A percentile compares a stretch with the other conserved stretches of the same genome.
Evolutionary conservation across 2,329 filamentous ascomycete species (phyloP).

Genomic region (Penicillium hesseltinei): DNA sequence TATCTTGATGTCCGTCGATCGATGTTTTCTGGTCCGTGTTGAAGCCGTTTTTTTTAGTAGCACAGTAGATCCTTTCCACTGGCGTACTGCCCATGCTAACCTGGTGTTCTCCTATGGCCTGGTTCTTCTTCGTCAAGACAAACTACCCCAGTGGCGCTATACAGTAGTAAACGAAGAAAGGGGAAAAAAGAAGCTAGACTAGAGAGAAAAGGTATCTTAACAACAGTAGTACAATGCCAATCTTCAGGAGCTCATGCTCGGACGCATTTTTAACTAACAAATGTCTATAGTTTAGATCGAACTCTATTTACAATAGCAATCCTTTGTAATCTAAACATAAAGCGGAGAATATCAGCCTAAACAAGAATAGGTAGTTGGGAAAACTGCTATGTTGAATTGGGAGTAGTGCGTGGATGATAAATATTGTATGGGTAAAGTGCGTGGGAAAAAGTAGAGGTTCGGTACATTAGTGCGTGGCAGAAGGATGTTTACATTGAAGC

Average conservation of each 20-base stretch:
- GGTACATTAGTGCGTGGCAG: neutral
- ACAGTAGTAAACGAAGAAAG: neutral
- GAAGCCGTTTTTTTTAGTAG: neutral
- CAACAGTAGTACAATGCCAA: neutral
- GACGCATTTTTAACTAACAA: neutral
- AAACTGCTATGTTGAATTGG: neutral
- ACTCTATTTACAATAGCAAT: neutral
- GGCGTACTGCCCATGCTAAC: neutral
- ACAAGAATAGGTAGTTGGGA: neutral
- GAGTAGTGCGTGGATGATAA: neutral
- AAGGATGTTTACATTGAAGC: neutral
- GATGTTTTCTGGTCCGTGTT: neutral
- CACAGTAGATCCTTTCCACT: neutral
- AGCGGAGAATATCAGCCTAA: neutral
- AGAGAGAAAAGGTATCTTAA: neutral
- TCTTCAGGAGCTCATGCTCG: neutral
- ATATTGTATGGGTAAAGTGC: no score
- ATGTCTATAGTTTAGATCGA: neutral
- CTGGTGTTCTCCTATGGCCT: neutral
- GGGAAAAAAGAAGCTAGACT: neutral
- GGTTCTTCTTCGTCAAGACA: neutral
- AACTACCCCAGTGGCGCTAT: no score
- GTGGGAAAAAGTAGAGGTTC: neutral
- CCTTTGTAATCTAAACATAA: neutral
- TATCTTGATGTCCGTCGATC: conserved; percentile 7